Base-by-base conservation (phyloP, 2,329 filamentous ascomycete species). In the Stenocarpella maydis region DNA sequence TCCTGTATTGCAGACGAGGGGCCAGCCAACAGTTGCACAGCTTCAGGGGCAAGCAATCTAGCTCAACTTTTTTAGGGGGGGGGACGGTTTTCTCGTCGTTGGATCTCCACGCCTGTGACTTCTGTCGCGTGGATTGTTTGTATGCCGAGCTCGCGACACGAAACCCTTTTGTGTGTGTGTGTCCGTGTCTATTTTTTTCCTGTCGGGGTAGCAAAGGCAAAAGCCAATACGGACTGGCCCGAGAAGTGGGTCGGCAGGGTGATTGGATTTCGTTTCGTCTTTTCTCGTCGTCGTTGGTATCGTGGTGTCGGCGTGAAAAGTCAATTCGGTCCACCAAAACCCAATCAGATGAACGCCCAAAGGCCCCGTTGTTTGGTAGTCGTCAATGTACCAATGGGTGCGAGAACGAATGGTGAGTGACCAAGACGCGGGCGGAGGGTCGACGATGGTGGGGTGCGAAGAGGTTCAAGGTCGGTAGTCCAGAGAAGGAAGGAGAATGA, bases 31-130 rank as follows among this genome's bases (percentile, higher is more conserved):
- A 14, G 43, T 49, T 45, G 58, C 28, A 63, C 58, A 24, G 43
- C 58, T 37, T 63, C 43, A 63, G 58, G 58, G 58, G 58, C 28
- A n/a, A n/a, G n/a, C n/a, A n/a, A n/a, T n/a, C n/a, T n/a, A 63
- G 41, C 41, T 37, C 8, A 6, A 34, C 41, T 49, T 49, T 49
- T 41, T 37, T 17, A 3, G 4, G 4, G 31, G 31, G 4, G 31
- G 31, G n/a, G 26, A 17, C 7, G 41, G 19, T 47, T 47, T 17
- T 37, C 19, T 37, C 31, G 58, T 37, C 28, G 58, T 37, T n/a
- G 39, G 37, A 34, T 21, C 7, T 61, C 19, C 17, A 34, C 26
- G 24, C 26, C 26, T 37, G 58, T 63, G 43, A 63, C 43, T 41
- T 63, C 7, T 34, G 41, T 49, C 43, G 31, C 15, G 31, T 26